Conservation (phyloP, 352 stramenopile species). For the Globisporangium splendens region DNA sequence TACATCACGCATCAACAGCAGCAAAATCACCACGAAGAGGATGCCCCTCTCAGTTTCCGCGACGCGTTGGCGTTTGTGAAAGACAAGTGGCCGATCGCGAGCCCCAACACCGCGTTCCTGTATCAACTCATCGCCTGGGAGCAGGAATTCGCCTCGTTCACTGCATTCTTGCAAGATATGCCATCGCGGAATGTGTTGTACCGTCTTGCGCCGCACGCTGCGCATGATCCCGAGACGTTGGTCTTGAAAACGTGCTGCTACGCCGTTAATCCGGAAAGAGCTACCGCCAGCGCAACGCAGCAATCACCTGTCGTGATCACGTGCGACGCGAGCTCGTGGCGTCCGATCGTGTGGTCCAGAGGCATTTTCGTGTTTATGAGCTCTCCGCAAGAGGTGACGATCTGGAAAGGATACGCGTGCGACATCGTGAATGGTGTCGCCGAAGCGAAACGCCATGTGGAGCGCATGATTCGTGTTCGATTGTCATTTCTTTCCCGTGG, state of each 20-base stretch:
- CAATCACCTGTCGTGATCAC: constrained; percentile 10
- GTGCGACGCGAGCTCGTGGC: not conserved
- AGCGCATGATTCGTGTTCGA: constrained; percentile 24
- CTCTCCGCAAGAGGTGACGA: constrained; percentile 17
- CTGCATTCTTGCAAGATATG: not conserved
- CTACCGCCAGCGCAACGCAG: constrained; percentile 5
- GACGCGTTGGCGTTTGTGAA: constrained; percentile 43
- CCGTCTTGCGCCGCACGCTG: constrained; percentile 41
- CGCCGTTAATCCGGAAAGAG: no score
- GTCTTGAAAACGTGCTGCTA: constrained; percentile 49
- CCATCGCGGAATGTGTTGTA: constrained; percentile 20
- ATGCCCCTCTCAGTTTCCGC: not conserved
- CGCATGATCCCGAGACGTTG: constrained; percentile 37
- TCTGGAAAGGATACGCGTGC: constrained; percentile 40
- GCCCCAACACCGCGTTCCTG: constrained; percentile 60
- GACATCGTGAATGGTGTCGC: constrained; percentile 21
- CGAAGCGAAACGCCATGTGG: constrained; percentile 15
- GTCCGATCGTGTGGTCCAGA: not conserved
- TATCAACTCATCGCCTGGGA: constrained; percentile 71
- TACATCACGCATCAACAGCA: constrained; percentile 48
- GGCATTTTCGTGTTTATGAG: constrained; percentile 48
- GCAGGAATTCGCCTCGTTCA: constrained; percentile 24
- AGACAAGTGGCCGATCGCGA: constrained; percentile 40
- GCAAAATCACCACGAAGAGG: constrained; percentile 24
- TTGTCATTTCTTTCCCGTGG: no score